phyloP scores from a whole-genome alignment of 305 asterid species.

The Rubia peregrina region DNA sequence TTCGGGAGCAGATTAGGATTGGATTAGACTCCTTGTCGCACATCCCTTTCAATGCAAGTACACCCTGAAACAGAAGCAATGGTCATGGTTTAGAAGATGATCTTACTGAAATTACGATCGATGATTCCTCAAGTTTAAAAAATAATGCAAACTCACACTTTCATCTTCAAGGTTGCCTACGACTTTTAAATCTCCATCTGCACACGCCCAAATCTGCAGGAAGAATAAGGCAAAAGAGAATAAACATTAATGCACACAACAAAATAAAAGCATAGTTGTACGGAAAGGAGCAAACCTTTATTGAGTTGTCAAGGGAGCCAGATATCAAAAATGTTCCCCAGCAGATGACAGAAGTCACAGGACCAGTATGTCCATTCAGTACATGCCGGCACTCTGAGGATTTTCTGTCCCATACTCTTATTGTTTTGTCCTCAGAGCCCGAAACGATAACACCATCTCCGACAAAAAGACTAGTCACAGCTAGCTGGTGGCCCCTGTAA shows the following conservation, averaged over 20 bases:
- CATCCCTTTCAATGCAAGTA: constrained; percentile 41
- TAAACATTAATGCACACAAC: neutral
- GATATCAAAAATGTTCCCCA: constrained; percentile 48
- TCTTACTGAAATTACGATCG: too few relatives aligned
- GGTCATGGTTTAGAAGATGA: neutral
- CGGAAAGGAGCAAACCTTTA: constrained; percentile 31
- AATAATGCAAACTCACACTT: constrained; percentile 27
- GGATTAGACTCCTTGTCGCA: constrained; percentile 41
- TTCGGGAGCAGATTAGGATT: constrained; percentile 32
- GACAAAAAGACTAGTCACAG: constrained; percentile 3
- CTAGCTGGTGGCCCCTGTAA: constrained; percentile 9
- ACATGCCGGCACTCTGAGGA: constrained; percentile 46
- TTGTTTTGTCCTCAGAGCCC: constrained; percentile 1
- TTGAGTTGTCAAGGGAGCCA: constrained; percentile 55
- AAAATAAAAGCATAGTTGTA: neutral
- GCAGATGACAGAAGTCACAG: constrained; percentile 46
- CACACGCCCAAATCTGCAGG: constrained; percentile 43
- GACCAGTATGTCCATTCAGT: constrained; percentile 38
- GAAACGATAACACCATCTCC: neutral
- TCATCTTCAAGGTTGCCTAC: constrained; percentile 35
- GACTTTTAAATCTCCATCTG: constrained; percentile 35
- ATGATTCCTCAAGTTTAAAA: neutral
- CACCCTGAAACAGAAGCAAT: constrained; percentile 32
- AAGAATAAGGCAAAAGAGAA: neutral
- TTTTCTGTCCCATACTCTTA: constrained; percentile 40